Evolutionary conservation across 2,329 filamentous ascomycete species (phyloP).

Genomic region (Tolypocladium nubicola): DNA sequence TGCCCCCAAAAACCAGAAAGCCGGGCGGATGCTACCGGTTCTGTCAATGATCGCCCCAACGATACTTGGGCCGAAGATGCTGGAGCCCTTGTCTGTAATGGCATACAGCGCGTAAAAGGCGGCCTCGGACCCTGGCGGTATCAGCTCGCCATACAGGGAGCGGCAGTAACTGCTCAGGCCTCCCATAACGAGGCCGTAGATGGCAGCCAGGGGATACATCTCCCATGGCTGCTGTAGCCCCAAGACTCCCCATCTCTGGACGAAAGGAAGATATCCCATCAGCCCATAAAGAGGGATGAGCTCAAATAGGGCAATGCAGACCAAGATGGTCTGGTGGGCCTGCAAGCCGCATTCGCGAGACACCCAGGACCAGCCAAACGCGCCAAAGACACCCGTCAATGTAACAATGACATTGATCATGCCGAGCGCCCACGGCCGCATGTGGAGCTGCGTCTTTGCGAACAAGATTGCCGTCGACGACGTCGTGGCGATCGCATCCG

Average conservation of each 20-base stretch:
- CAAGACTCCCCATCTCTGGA: slow-evolving; percentile 62
- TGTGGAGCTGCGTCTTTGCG: slow-evolving; percentile 84
- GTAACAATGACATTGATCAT: slow-evolving; percentile 93
- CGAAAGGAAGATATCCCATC: slow-evolving; percentile 73
- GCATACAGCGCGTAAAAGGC: slow-evolving; percentile 96
- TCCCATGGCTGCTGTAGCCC: slow-evolving; percentile 94
- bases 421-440: slow-evolving; percentile 79
- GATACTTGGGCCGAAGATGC: slow-evolving; percentile 86
- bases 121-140: slow-evolving; percentile 87
- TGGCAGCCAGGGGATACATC: slow-evolving; percentile 84
- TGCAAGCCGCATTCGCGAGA: slow-evolving; percentile 58
- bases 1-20: slow-evolving; percentile 83
- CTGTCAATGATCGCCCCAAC: slow-evolving; percentile 86
- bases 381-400: slow-evolving; percentile 70
- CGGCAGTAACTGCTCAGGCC: slow-evolving; percentile 87
- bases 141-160: slow-evolving; percentile 83
- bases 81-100: slow-evolving; percentile 94
- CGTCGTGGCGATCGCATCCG: slow-evolving; percentile 88
- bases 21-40: slow-evolving; percentile 69
- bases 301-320: slow-evolving; percentile 86
- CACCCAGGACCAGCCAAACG: slow-evolving; percentile 79
- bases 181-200: slow-evolving; percentile 92
- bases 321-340: slow-evolving; percentile 80
- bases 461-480: slow-evolving; percentile 92
- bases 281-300: slow-evolving; percentile 88